These are phyloP conservation scores for Suaeda aralocaspica DNA, from an alignment of 148 eudicot genomes.

Conservation along the genomic window DNA sequence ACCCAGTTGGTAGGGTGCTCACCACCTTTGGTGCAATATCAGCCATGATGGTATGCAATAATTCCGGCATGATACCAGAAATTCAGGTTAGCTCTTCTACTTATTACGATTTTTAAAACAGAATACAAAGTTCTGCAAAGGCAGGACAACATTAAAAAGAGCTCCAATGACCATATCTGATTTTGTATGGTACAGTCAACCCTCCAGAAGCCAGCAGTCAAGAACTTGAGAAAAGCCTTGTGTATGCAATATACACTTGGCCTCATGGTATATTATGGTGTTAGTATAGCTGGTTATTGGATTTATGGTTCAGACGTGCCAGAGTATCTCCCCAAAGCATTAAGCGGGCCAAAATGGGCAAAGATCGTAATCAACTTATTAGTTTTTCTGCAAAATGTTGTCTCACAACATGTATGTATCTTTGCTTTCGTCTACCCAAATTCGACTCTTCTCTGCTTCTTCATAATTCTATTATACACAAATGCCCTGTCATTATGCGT, in stretches of 20 bases:
- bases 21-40: constrained; percentile 51
- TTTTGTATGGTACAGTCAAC: constrained; percentile 47
- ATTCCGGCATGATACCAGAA: constrained; percentile 53
- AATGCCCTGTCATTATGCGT: no score
- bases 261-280: constrained; percentile 45
- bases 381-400: constrained; percentile 43
- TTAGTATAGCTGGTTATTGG: constrained; percentile 58
- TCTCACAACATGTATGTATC: constrained; percentile 57
- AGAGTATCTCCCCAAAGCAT: constrained; percentile 45
- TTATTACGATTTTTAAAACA: neutral
- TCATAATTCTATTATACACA: neutral
- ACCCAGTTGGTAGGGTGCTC: constrained; percentile 35
- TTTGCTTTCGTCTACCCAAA: neutral
- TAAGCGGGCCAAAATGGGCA: constrained; percentile 60
- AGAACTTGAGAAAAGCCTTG: constrained; percentile 57
- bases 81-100: constrained; percentile 40
- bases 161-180: constrained; percentile 1
- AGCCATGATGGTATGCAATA: constrained; percentile 56
- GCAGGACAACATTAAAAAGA: neutral
- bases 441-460: neutral
- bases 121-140: neutral
- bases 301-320: constrained; percentile 55
- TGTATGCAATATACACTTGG: constrained; percentile 45
- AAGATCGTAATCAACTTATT: constrained; percentile 47
- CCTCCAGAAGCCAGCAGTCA: constrained; percentile 43